These are phyloP conservation scores for Cyclotella baltica DNA, from an alignment of 108 stramenopile species.

Conservation along the genomic window DNA sequence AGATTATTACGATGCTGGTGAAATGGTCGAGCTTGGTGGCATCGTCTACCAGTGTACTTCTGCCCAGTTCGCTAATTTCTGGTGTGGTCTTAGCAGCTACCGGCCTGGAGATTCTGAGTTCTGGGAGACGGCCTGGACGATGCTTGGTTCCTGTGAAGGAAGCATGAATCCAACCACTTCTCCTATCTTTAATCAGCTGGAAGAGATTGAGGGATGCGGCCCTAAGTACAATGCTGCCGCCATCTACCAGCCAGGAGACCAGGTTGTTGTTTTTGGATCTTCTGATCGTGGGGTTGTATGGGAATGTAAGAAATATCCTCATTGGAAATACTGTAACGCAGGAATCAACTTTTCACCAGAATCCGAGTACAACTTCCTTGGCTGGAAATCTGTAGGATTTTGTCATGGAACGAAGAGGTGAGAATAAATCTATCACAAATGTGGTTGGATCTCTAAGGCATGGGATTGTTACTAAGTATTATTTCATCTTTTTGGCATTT, in stretches of 20 bases:
- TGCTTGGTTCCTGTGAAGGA: background rate
- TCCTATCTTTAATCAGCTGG: conserved; percentile 3
- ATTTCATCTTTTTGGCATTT: background rate
- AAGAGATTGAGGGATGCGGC: conserved; percentile 1
- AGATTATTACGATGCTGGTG: no score
- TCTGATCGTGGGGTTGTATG: conserved; percentile 2
- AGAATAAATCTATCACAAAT: background rate
- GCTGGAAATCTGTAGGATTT: conserved; percentile 9
- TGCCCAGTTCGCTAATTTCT: no score
- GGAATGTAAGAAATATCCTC: conserved; percentile 11
- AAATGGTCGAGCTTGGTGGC: no score
- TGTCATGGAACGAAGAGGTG: conserved; percentile 10
- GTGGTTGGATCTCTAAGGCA: no score
- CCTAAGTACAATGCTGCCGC: background rate
- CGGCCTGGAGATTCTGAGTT: background rate
- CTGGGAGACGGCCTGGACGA: background rate
- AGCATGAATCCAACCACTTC: background rate
- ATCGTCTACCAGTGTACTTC: no score
- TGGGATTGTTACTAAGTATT: no score
- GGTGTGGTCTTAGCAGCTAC: background rate
- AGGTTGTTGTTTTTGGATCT: background rate
- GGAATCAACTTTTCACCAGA: background rate
- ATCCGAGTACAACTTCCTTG: background rate
- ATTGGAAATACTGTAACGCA: conserved; percentile 9
- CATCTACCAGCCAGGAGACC: background rate